These are phyloP conservation scores for Ceriops tagal DNA, from an alignment of 345 rosid genomes.

Conservation along the genomic window DNA sequence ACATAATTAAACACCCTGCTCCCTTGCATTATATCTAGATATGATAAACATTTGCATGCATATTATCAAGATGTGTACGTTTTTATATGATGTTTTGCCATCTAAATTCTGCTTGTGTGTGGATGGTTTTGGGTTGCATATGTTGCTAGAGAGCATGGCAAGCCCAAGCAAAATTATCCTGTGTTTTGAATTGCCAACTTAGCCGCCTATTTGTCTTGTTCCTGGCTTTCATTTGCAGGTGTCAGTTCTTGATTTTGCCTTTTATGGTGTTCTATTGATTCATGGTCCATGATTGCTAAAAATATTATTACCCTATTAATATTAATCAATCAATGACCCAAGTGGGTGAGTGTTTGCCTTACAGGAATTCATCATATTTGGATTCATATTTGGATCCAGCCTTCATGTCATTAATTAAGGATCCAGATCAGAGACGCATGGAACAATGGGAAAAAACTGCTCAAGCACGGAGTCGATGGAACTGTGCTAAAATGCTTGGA, in stretches of 20 bases:
- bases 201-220: no score
- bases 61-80: no score
- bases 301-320: background rate
- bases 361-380: conserved; percentile 73
- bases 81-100: no score
- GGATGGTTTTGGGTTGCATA: no score
- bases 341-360: conserved; percentile 22
- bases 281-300: conserved; percentile 1
- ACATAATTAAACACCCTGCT: background rate
- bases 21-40: background rate
- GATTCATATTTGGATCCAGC: conserved; percentile 95
- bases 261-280: background rate
- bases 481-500: conserved; percentile 84
- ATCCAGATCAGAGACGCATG: conserved; percentile 87
- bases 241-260: no score
- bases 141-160: no score
- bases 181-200: no score
- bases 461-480: conserved; percentile 73
- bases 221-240: no score
- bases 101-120: no score
- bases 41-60: background rate
- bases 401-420: conserved; percentile 92
- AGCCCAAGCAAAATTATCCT: no score
- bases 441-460: conserved; percentile 98
- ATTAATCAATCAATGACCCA: conserved; percentile 3